Percentiles rank a stretch among this genome's conserved stretches.
Conservation (phyloP, 257 asterid species). For the Scutellaria minor region DNA sequence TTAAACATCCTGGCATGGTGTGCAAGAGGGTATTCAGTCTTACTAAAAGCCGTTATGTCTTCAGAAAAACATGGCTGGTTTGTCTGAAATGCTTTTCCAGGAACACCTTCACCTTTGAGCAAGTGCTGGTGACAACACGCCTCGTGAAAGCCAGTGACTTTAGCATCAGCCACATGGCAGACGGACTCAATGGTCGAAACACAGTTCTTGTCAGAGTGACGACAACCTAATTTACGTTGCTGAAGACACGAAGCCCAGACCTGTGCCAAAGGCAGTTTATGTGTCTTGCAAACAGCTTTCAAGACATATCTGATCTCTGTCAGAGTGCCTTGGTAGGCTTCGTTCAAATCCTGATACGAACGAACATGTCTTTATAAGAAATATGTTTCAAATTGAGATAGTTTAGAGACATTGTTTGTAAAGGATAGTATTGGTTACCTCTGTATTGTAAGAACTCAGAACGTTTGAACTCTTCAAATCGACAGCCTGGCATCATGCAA, state of each 20-base stretch:
- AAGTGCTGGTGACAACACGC: conserved; percentile 81
- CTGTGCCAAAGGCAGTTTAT: conserved; percentile 77
- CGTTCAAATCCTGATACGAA: conserved; percentile 54
- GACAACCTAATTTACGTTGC: conserved; percentile 70
- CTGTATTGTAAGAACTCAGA: conserved; percentile 45
- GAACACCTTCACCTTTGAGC: conserved; percentile 86
- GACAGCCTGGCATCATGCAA: conserved; percentile 56
- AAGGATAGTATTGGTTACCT: conserved; percentile 44
- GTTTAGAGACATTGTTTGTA: not conserved
- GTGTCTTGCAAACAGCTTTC: conserved; percentile 57
- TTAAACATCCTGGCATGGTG: conserved; percentile 68
- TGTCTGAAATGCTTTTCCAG: conserved; percentile 73
- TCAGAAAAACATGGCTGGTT: conserved; percentile 74
- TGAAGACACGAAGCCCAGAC: conserved; percentile 75
- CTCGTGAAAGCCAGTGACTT: conserved; percentile 61
- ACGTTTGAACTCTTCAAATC: conserved; percentile 61
- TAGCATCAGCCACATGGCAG: conserved; percentile 64
- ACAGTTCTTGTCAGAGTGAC: conserved; percentile 76
- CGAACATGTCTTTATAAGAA: conserved; percentile 24
- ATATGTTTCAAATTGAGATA: not conserved
- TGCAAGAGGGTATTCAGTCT: conserved; percentile 77
- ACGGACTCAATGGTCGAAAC: conserved; percentile 71
- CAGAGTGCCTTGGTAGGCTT: conserved; percentile 63
- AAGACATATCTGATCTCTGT: conserved; percentile 62
- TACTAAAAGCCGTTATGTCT: conserved; percentile 66